Base-by-base conservation (phyloP, 768 basidiomycete species). In the Pseudohyphozyma bogoriensis region DNA sequence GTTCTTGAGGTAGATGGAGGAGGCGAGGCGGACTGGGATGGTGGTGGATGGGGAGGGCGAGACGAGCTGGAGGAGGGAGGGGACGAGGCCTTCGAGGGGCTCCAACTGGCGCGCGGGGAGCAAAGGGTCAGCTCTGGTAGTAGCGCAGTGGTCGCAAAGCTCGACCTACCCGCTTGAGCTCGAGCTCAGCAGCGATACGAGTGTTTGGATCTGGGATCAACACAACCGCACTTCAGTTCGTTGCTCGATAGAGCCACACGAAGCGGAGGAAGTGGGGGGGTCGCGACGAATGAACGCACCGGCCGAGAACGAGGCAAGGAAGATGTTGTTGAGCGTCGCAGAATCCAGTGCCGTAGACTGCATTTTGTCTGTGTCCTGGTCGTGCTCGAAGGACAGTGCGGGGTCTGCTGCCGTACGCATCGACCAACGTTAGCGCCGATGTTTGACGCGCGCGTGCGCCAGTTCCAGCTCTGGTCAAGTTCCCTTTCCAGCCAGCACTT, bases 1-100 rank as follows among this genome's bases (percentile, higher is more conserved):
- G 73, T 93, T 93, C 76, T 93, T 93, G 69, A 92, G 78, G 81
- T 85, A 93, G 26, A 93, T 86, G 18, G 85, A 80, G 66, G 85
- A 84, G 0, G 89, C 85, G 69, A 90, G 87, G 42, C 88, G 86
- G 57, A 85, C 87, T 57, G 84, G 87, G 29, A 86, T 79, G 59
- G 86, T 89, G 84, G 82, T 76, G 76, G 88, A 86, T 69, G 87
- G 79, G 69, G 74, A 80, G 35, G 82, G 84, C 18, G 64, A 62
- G 70, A 92, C 85, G 68, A 93, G 90, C 75, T 88, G 86, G 62
- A 92, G 77, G 66, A 90, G 79, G 58, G 85, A 85, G n/a, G 84
- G 76, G 64, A 90, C 78, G 76, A 91, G 80, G 71, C 89, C 89
- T 73, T 88, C 85, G 72, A 88, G 82, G 59, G 79, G 79, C 53